Percentiles rank a stretch among this genome's conserved stretches.
Conservation (phyloP, 2,329 filamentous ascomycete species). For the Penicillium paneum region DNA sequence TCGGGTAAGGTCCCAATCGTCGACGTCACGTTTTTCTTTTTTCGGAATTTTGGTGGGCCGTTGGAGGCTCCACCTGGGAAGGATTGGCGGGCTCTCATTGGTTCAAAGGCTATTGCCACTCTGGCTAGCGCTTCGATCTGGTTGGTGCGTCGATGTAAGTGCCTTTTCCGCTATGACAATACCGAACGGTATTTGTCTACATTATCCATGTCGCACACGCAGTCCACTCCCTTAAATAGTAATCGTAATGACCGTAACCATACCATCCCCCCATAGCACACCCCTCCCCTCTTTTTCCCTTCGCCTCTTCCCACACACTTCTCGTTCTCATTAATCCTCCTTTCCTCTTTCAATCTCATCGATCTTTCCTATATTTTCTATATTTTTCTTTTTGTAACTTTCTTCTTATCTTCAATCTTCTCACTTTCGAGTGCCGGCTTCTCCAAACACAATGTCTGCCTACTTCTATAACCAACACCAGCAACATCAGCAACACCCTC, state of each 20-base stretch:
- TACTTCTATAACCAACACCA: conserved; percentile 49
- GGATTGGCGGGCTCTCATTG: background rate
- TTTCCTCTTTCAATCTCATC: conserved; percentile 16
- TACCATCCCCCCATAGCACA: conserved; percentile 26
- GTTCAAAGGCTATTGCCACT: conserved; percentile 10
- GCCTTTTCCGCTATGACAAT: background rate
- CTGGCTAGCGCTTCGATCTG: conserved; percentile 1
- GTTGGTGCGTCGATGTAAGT: conserved; percentile 16
- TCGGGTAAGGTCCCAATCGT: conserved; percentile 10
- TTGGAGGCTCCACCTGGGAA: background rate
- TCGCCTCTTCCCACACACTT: conserved; percentile 22
- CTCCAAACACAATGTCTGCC: conserved; percentile 44
- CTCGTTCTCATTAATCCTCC: conserved; percentile 12
- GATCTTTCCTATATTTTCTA: conserved; percentile 22
- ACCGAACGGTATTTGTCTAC: background rate
- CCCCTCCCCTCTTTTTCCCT: conserved; percentile 31
- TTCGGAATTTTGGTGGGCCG: conserved; percentile 7
- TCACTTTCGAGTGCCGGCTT: conserved; percentile 26
- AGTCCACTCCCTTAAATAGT: background rate
- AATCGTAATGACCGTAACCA: background rate
- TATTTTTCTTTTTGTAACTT: conserved; percentile 24
- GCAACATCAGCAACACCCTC: conserved; percentile 39
- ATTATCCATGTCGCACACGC: background rate
- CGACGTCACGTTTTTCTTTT: conserved; percentile 18
- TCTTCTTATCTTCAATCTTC: conserved; percentile 21